These are phyloP conservation scores for Agrocybe praecox DNA, from an alignment of 768 basidiomycete species.

Conservation along the genomic window DNA sequence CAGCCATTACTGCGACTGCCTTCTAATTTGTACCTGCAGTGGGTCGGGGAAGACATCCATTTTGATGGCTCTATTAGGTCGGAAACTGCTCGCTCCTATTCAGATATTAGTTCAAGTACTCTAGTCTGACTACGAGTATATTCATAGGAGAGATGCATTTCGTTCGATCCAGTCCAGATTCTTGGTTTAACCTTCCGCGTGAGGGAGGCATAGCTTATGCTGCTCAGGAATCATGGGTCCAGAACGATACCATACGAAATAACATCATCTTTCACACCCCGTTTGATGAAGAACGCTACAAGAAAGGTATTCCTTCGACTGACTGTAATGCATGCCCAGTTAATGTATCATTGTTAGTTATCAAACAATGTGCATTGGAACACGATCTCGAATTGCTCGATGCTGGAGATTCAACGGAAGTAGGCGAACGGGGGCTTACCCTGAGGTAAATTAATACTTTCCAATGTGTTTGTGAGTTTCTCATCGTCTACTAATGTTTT, in stretches of 20 bases:
- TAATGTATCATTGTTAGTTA: not conserved
- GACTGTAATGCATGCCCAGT: not conserved
- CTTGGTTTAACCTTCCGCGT: slow-evolving; percentile 70
- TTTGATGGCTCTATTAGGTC: slow-evolving; percentile 58
- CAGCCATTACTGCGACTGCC: not conserved
- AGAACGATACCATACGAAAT: slow-evolving; percentile 75
- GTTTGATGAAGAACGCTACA: slow-evolving; percentile 77
- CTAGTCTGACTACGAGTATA: not conserved
- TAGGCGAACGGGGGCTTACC: slow-evolving; percentile 10
- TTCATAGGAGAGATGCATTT: slow-evolving; percentile 63
- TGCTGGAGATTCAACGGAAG: slow-evolving; percentile 10
- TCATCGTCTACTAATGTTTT: not conserved
- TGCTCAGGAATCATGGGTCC: slow-evolving; percentile 82
- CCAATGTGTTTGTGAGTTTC: not conserved
- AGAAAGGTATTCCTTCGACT: slow-evolving; percentile 37
- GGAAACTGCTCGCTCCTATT: not conserved
- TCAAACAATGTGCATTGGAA: slow-evolving; percentile 71
- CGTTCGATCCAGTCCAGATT: slow-evolving; percentile 44
- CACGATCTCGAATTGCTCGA: slow-evolving; percentile 41
- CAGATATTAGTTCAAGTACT: not conserved
- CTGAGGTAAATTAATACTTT: slow-evolving; percentile 1
- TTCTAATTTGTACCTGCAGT: not conserved
- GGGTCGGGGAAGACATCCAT: slow-evolving; percentile 63
- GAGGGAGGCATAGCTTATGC: slow-evolving; percentile 71
- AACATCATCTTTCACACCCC: slow-evolving; percentile 80